Evolutionary conservation across 306 rosid species (phyloP), one percentile per base, ranked within the genome.

Genomic region (Cucumis hystrix): DNA sequence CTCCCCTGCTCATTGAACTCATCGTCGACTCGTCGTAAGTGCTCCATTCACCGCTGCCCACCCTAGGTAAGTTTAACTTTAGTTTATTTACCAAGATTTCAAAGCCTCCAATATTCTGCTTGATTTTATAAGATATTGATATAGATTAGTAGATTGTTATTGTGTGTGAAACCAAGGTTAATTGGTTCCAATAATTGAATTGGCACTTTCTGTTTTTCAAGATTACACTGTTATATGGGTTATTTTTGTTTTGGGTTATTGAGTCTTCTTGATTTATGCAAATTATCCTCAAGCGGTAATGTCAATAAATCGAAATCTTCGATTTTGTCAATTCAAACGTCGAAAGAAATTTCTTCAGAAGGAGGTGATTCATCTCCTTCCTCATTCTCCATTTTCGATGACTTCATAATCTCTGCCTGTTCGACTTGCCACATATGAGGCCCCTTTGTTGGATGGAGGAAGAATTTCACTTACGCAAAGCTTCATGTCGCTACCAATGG

Each of bases 381-480:
- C 12, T 51, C 66, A 15, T 55, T 45, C 77, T 75, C 40, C 72
- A 78, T 13, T 77, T 83, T 79, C 58, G 87, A 82, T 56, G 89
- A 83, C 8, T 79, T 83, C 47, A 23, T 43, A 51, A 75, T 82
- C 69, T 75, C 90, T 35, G 40, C 77, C 8, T 94, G 97, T 57
- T 78, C 91, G 0, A 78, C 76, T 56, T 94, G 98, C 86, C 74
- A 84, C 5, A 91, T 87, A 28, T 80, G 57, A 65, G 78, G 98
- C 59, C 96, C 90, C 6, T 85, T 74, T 61, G 18, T 86, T 51
- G 90, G 83, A 78, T 79, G 82, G 81, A 85, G 80, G 74, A 85
- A 81, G 83, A 91, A 94, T 69, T 94, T 90, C 81, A 87, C 83
- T 67, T 86, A 85, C 64, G 64, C 81, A 18, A 96, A 91, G 52